These are phyloP conservation scores for Cylindrodendrum hubeiense DNA, from an alignment of 2,329 filamentous ascomycete species.

Conservation along the genomic window DNA sequence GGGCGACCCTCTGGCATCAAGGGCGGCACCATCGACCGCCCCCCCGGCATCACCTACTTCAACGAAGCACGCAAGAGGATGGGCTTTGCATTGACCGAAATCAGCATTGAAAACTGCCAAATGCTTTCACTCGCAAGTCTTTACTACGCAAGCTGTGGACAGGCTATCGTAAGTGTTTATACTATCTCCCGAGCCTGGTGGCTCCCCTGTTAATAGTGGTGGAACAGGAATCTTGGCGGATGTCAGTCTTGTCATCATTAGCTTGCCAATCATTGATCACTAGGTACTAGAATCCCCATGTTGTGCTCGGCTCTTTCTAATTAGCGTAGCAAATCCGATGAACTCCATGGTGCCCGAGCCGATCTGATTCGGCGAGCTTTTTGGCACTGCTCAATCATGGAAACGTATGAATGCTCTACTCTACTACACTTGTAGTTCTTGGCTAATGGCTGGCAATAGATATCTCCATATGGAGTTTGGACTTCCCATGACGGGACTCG, in stretches of 20 bases:
- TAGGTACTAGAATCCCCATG: conserved; percentile 53
- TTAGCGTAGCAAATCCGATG: conserved; percentile 36
- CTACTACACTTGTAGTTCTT: neutral
- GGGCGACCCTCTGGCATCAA: conserved; percentile 64
- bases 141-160: conserved; percentile 66
- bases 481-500: conserved; percentile 66
- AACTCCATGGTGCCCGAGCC: conserved; percentile 39
- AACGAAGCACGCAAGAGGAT: conserved; percentile 72
- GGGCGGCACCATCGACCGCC: conserved; percentile 61
- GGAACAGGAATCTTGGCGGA: conserved; percentile 70
- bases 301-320: neutral
- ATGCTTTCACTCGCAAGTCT: conserved; percentile 67
- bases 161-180: conserved; percentile 59
- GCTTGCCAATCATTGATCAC: conserved; percentile 68
- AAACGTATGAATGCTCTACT: conserved; percentile 33
- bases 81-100: conserved; percentile 67
- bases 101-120: conserved; percentile 70
- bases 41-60: conserved; percentile 70
- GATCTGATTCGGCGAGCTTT: conserved; percentile 43
- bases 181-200: too few species aligned
- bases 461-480: conserved; percentile 70
- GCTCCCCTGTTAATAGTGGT: neutral
- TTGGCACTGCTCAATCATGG: conserved; percentile 46
- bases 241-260: conserved; percentile 66
- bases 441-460: conserved; percentile 49